Conservation (phyloP, 2,329 filamentous ascomycete species). For the Hypoxylon sp. region DNA sequence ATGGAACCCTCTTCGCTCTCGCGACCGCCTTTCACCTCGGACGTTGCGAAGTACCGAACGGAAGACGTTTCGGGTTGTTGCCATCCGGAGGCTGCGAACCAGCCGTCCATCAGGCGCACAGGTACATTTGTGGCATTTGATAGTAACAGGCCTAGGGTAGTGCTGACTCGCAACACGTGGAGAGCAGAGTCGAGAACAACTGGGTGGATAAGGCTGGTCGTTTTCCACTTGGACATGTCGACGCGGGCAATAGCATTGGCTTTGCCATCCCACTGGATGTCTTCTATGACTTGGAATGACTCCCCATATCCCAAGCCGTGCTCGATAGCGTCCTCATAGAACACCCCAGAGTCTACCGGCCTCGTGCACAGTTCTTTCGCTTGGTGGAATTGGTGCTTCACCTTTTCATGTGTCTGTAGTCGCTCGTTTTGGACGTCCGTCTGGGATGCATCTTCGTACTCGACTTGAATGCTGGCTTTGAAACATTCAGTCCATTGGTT, state of each 20-base stretch:
- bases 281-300: slow-evolving; percentile 43
- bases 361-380: slow-evolving; percentile 34
- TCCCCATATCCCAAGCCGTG: slow-evolving; percentile 45
- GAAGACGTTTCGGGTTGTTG: slow-evolving; percentile 39
- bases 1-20: slow-evolving; percentile 43
- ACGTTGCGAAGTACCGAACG: slow-evolving; percentile 39
- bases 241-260: slow-evolving; percentile 36
- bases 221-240: slow-evolving; percentile 34
- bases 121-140: slow-evolving; percentile 43
- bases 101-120: slow-evolving; percentile 42
- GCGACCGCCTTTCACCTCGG: slow-evolving; percentile 17
- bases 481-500: slow-evolving; percentile 46
- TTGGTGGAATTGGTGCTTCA: slow-evolving; percentile 23
- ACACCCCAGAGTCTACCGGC: slow-evolving; percentile 38
- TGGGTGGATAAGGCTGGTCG: slow-evolving; percentile 47
- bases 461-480: slow-evolving; percentile 42
- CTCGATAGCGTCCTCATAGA: slow-evolving; percentile 43
- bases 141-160: slow-evolving; percentile 31
- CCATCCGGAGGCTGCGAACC: slow-evolving; percentile 48
- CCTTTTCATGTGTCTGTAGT: slow-evolving; percentile 14
- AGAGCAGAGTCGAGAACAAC: slow-evolving; percentile 49
- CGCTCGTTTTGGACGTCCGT: slow-evolving; percentile 32
- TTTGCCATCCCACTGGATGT: slow-evolving; percentile 44
- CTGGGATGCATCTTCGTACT: slow-evolving; percentile 39
- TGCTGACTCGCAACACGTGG: slow-evolving; percentile 43